Evolutionary conservation across 75 land plant species (phyloP), one percentile per base, ranked within the genome.

Genomic region (Pinus taeda): DNA sequence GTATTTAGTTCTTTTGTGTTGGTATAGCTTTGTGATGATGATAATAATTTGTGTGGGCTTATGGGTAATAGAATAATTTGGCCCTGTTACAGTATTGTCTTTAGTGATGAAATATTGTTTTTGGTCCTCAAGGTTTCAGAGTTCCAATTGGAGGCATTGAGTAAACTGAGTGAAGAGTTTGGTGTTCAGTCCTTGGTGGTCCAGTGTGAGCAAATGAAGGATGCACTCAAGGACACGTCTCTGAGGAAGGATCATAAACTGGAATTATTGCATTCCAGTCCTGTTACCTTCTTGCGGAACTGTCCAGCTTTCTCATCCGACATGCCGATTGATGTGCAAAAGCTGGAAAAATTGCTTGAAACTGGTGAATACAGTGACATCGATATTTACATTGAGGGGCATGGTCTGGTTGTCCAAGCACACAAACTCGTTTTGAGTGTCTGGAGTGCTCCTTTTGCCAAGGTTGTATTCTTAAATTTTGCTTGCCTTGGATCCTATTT

Each of bases 401-500:
- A 85, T 78, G 92, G 85, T 15, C 71, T 82, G 56, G 78, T 85
- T 72, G 79, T 88, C 37, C 81, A 39, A 45, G 75, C 89, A 57
- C 99, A 92, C 77, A 94, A 79, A 80, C 77, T 94, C 37, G 78
- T 97, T 66, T 81, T 97, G 13, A 88, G 98, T 67, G 84, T 93
- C 45, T 94, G 93, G 93, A 94, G 99, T 77, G 60, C 74, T 24
- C 97, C 97, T 60, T 92, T 97, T 85, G 85, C 85, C 45, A 97
- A 94, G 95, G 99, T 96, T 69, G 11, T 20, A 37, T 69, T 66
- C 42, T 39, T 21, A 6, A 8, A 39, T 3, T 45, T 42, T 22
- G 26, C 42, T 3, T 42, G 21, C 42, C 71, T 69, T 45, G 20
- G 53, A 45, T 45, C 53, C 53, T 45, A 45, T 6, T 7, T 45